Base-by-base conservation (phyloP, 2,329 filamentous ascomycete genomes). In the Trichoderma harzianum region DNA sequence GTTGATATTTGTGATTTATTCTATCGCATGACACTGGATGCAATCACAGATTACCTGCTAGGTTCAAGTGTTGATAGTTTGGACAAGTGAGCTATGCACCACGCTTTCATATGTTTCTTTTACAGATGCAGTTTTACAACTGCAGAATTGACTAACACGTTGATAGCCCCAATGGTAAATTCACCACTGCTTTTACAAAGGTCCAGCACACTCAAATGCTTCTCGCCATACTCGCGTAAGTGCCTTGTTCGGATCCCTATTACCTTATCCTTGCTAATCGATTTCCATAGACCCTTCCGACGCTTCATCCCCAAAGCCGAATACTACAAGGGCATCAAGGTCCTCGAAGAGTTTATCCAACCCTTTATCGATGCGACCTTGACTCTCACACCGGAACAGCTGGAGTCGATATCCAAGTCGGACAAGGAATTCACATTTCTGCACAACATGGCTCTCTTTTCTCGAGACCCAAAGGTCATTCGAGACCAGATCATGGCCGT, bases 401-500 rank as follows among this genome's bases (percentile, higher is more conserved):
- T 97, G 57, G 73, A 89, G 73, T 93, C 92, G 81, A 88, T 75
- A 7, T 77, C 89, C 71, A 94, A 93, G 78, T 89, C 89, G 10
- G 92, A 93, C 78, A 83, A 87, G 73, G 88, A 87, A 47, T 95
- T 96, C 80, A 97, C 92, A 1, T 97, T 98, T 83, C 87, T 97
- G 24, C 92, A 97, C 81, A 92, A 94, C 47, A 88, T 98, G 5
- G 93, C 94, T 60, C 86, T 87, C 36, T 94, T 93, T 83, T 97
- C 94, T 0, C 89, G 92, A 36, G 88, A 92, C 78, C 85, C 86
- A 72, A 87, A 86, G 67, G 88, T 94, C 3, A 87, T 98, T 18
- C 93, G 94, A 36, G 94, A 97, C 81, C 94, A 98, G 81, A 86
- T 97, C 63, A 88, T 96, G 30, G 91, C 92, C 47, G 88, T 97